Percentiles rank a stretch among this genome's conserved stretches.
These are phyloP conservation scores for Sarocladium oryzae DNA, from an alignment of 2,329 filamentous ascomycete species.

Conservation along the genomic window DNA sequence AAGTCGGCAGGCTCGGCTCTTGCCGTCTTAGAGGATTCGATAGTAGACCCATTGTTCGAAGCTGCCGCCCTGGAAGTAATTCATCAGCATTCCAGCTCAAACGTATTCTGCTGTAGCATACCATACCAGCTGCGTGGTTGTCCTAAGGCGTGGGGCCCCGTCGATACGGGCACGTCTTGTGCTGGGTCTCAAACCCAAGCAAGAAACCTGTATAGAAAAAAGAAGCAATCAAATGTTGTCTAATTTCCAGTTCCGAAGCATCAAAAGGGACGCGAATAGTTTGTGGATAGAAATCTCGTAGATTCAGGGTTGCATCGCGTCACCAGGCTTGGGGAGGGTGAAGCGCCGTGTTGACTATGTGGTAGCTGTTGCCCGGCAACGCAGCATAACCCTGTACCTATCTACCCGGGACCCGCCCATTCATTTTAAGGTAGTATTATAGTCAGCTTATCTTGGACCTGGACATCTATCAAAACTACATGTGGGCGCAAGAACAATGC, in stretches of 20 bases:
- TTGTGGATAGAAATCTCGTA: too few relatives aligned
- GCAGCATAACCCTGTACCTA: background rate
- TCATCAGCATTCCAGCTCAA: conserved; percentile 6
- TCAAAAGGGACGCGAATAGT: too few relatives aligned
- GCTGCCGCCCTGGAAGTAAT: background rate
- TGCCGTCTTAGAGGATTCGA: conserved; percentile 42
- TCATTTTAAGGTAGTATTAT: too few relatives aligned
- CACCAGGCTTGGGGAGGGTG: background rate
- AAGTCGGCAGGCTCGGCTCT: conserved; percentile 43
- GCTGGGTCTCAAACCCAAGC: background rate
- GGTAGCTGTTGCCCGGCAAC: background rate
- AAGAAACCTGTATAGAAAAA: too few relatives aligned
- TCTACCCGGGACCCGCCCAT: too few relatives aligned
- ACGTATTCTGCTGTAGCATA: background rate
- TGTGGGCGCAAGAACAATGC: too few relatives aligned
- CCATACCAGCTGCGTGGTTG: background rate
- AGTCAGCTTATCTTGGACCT: too few relatives aligned
- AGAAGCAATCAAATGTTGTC: too few relatives aligned
- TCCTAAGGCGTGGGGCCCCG: background rate
- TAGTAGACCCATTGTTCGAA: conserved; percentile 39
- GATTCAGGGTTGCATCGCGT: conserved; percentile 1
- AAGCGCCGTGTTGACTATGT: background rate
- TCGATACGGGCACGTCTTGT: background rate
- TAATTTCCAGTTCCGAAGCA: too few relatives aligned
- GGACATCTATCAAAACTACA: too few relatives aligned